phyloP scores from a whole-genome alignment of 441 rosid genomes.

The Croton setiger region DNA sequence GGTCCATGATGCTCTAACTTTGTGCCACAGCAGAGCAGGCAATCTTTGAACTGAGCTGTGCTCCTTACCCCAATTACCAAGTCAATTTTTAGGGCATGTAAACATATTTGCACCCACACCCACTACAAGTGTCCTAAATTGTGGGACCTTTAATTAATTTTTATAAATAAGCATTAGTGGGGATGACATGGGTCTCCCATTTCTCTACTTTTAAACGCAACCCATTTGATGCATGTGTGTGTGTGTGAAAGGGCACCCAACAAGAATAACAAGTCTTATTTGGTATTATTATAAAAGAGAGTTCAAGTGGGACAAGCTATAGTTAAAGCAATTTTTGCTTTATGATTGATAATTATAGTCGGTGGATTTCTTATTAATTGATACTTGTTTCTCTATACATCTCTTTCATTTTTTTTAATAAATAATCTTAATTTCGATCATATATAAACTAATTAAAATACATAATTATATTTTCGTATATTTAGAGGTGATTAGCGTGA shows the following conservation, averaged over 20 bases:
- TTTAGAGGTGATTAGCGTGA: neutral
- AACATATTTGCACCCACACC: neutral
- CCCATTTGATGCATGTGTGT: constrained; percentile 25
- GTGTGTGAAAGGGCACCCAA: constrained; percentile 17
- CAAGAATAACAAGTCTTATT: constrained; percentile 4
- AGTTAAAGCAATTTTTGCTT: neutral
- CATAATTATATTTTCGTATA: too few relatives aligned
- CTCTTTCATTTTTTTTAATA: too few relatives aligned
- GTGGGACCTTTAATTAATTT: constrained; percentile 10
- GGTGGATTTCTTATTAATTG: constrained; percentile 26
- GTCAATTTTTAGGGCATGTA: constrained; percentile 20
- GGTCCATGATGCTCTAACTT: constrained; percentile 37
- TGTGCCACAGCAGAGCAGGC: constrained; percentile 36
- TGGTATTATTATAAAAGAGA: neutral
- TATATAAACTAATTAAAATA: too few relatives aligned
- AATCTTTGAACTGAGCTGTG: constrained; percentile 25
- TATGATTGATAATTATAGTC: constrained; percentile 18
- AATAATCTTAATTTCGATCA: too few relatives aligned
- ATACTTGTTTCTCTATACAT: too few relatives aligned
- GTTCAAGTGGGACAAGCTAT: constrained; percentile 41
- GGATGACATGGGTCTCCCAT: constrained; percentile 24
- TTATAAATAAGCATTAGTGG: constrained; percentile 24
- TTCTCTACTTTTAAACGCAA: constrained; percentile 36
- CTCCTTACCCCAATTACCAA: constrained; percentile 16
- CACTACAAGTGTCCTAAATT: neutral